Conservation (phyloP, 495 filamentous ascomycete genomes). For the Haplographium delicatum region DNA sequence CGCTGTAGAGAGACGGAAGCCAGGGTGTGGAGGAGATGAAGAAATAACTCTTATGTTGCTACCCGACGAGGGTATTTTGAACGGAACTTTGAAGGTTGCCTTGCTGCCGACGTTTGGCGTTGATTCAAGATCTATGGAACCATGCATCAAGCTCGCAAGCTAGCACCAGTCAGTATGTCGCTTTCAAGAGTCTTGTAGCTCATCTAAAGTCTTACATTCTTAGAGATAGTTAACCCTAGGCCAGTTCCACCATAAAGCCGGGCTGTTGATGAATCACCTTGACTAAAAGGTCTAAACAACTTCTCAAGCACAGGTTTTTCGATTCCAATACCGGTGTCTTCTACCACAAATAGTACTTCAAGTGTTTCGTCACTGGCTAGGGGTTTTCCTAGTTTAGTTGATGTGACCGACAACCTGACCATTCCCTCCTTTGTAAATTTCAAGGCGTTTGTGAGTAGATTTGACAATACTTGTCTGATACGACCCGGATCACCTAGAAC, state of each 20-base stretch:
- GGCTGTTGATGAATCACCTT: conserved; percentile 72
- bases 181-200: background rate
- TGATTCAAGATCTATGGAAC: conserved; percentile 59
- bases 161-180: conserved; percentile 29
- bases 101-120: conserved; percentile 51
- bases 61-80: conserved; percentile 32
- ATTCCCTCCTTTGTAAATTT: conserved; percentile 75
- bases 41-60: background rate
- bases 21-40: conserved; percentile 1
- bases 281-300: conserved; percentile 79
- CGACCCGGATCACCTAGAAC: conserved; percentile 72
- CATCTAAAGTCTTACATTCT: conserved; percentile 32
- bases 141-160: conserved; percentile 75
- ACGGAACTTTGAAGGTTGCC: conserved; percentile 62
- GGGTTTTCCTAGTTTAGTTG: conserved; percentile 24
- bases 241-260: conserved; percentile 76
- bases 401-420: conserved; percentile 44
- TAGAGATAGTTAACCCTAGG: conserved; percentile 72
- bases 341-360: conserved; percentile 54
- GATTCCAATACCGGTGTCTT: conserved; percentile 81
- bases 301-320: conserved; percentile 62
- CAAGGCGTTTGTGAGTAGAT: conserved; percentile 76
- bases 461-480: conserved; percentile 75
- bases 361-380: conserved; percentile 38
- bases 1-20: conserved; percentile 1